Evolutionary conservation across 2,329 filamentous ascomycete species (phyloP).

Genomic region (Arachnopeziza araneosa): DNA sequence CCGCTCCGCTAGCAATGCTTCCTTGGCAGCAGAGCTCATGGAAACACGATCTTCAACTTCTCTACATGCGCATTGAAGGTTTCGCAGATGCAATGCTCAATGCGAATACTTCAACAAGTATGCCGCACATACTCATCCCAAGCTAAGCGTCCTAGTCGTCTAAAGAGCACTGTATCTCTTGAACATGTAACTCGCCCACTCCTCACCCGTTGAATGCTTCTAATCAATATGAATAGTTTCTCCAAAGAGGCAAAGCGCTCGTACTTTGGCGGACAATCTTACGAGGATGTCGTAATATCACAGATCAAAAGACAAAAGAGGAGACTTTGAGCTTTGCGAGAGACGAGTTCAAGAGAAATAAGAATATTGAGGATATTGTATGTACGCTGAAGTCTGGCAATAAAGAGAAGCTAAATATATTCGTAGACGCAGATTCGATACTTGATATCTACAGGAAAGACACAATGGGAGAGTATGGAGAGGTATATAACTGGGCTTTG

Average conservation of each 20-base stretch:
- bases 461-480: conserved; percentile 60
- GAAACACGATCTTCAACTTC: not conserved
- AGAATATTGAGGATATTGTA: conserved; percentile 50
- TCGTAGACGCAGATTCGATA: conserved; percentile 54
- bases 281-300: conserved; percentile 47
- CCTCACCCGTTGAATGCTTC: not conserved
- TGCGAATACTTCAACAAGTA: conserved; percentile 11
- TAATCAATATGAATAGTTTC: conserved; percentile 38
- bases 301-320: conserved; percentile 43
- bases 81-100: conserved; percentile 16
- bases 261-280: conserved; percentile 54
- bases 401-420: not conserved
- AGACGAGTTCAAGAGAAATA: conserved; percentile 56
- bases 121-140: conserved; percentile 15
- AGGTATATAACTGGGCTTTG: conserved; percentile 29
- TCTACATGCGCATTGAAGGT: not conserved
- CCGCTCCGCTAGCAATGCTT: conserved; percentile 4
- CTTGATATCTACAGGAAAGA: conserved; percentile 58
- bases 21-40: not conserved
- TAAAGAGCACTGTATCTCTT: conserved; percentile 45
- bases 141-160: conserved; percentile 27
- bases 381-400: conserved; percentile 22
- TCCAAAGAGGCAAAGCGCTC: conserved; percentile 50
- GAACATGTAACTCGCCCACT: conserved; percentile 46
- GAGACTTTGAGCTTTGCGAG: conserved; percentile 53